A percentile compares a stretch with the other conserved stretches of the same genome.
These are phyloP conservation scores for Scheffersomyces amazonensis DNA, from an alignment of 805 yeast species.

Conservation along the genomic window DNA sequence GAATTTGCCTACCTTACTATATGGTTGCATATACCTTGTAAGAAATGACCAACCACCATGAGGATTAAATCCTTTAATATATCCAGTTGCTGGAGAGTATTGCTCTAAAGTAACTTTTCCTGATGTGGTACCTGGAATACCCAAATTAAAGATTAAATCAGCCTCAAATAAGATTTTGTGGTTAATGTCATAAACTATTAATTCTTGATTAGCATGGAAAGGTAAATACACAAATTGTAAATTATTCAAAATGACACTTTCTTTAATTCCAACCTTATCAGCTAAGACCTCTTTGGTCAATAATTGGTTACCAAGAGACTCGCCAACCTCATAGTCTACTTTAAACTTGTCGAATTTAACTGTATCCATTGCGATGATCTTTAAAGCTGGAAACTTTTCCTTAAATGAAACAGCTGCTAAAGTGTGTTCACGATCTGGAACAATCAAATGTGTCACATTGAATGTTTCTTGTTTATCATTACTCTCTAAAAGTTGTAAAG, in stretches of 20 bases:
- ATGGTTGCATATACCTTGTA: constrained; percentile 41
- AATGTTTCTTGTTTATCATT: constrained; percentile 23
- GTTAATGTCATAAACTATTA: constrained; percentile 46
- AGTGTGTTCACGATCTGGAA: constrained; percentile 67
- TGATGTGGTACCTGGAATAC: constrained; percentile 31
- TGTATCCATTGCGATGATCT: constrained; percentile 53
- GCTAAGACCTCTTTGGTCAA: constrained; percentile 18
- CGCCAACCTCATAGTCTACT: constrained; percentile 40
- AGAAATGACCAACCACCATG: constrained; percentile 42
- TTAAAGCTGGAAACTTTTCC: constrained; percentile 45
- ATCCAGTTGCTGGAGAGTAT: constrained; percentile 44
- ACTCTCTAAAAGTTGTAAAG: constrained; percentile 31
- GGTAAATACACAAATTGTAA: constrained; percentile 60
- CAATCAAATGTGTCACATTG: constrained; percentile 48
- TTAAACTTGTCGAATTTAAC: constrained; percentile 24
- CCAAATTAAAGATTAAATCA: constrained; percentile 60
- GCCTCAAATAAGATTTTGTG: constrained; percentile 55
- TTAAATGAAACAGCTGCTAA: constrained; percentile 57
- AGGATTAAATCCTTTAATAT: constrained; percentile 37
- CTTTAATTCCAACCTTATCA: constrained; percentile 31
- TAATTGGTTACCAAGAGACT: constrained; percentile 30
- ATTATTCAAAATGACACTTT: constrained; percentile 34
- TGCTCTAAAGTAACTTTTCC: constrained; percentile 33
- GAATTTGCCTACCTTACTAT: constrained; percentile 31
- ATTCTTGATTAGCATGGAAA: constrained; percentile 55